Conservation (phyloP, 192 early-diverging fungal genomes). For the Mortierella hygrophila region DNA sequence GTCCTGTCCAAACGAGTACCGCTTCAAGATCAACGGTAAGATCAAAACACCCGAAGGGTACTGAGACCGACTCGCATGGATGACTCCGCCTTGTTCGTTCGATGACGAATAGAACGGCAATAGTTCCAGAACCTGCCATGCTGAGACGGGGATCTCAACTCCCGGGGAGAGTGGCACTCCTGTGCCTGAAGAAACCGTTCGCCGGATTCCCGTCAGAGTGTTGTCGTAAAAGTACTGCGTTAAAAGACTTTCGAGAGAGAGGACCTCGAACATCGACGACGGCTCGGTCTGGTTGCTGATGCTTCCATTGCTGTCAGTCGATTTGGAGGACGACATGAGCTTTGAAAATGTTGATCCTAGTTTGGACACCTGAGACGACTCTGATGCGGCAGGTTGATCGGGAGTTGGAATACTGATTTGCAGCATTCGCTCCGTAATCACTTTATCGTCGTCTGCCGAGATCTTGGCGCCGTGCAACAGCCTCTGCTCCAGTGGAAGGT, state of each 20-base stretch:
- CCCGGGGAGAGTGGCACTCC: slow-evolving; percentile 39
- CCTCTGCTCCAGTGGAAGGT: slow-evolving; percentile 72
- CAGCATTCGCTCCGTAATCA: slow-evolving; percentile 75
- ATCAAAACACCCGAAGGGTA: slow-evolving; percentile 72
- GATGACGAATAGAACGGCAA: slow-evolving; percentile 78
- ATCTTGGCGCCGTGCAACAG: slow-evolving; percentile 76
- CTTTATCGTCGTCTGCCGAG: slow-evolving; percentile 74
- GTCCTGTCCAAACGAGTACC: slow-evolving; percentile 66
- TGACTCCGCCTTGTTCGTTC: slow-evolving; percentile 71
- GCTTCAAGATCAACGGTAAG: slow-evolving; percentile 77
- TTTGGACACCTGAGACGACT: slow-evolving; percentile 3
- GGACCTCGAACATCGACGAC: slow-evolving; percentile 25
- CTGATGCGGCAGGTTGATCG: not conserved
- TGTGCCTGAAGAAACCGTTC: slow-evolving; percentile 54
- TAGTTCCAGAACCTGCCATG: slow-evolving; percentile 78
- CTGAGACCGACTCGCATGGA: slow-evolving; percentile 56
- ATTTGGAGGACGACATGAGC: slow-evolving; percentile 9
- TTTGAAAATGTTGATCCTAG: slow-evolving; percentile 33
- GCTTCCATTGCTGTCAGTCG: slow-evolving; percentile 15
- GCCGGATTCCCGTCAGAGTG: slow-evolving; percentile 64
- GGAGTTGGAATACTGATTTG: slow-evolving; percentile 62
- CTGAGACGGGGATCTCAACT: slow-evolving; percentile 68
- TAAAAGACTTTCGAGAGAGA: slow-evolving; percentile 67
- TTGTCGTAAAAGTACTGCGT: slow-evolving; percentile 77
- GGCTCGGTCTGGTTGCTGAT: not conserved